Conservation (phyloP, 208 protist species). For the Tritrichomonas musculus region DNA sequence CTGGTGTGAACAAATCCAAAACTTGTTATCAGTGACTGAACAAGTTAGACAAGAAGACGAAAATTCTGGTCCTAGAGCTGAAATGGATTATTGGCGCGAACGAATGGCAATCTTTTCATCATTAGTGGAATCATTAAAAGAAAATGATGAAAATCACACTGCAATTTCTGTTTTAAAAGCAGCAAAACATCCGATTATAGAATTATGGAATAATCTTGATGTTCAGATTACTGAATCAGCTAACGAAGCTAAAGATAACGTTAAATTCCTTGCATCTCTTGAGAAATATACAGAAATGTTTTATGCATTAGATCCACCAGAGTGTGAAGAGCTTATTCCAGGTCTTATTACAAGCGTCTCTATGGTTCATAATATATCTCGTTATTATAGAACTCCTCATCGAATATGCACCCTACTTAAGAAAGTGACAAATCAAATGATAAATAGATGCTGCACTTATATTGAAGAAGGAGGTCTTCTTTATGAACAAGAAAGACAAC, state of each 20-base stretch:
- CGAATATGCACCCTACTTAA: constrained; percentile 64
- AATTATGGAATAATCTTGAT: constrained; percentile 58
- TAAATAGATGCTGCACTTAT: neutral
- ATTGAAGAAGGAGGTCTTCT: neutral
- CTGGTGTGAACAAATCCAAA: neutral
- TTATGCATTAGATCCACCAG: constrained; percentile 57
- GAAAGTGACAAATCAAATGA: constrained; percentile 28
- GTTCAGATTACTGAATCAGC: constrained; percentile 71
- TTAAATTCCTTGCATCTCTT: constrained; percentile 94
- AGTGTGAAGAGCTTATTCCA: constrained; percentile 86
- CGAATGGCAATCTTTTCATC: constrained; percentile 18
- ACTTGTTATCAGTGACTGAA: neutral
- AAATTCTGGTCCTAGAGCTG: neutral
- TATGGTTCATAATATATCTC: constrained; percentile 98
- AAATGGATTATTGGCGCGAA: constrained; percentile 34
- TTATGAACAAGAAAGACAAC: neutral
- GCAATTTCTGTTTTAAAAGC: constrained; percentile 42
- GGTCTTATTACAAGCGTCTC: constrained; percentile 93
- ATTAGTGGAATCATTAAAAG: neutral
- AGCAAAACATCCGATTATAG: neutral
- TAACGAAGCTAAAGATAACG: constrained; percentile 96
- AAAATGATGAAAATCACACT: constrained; percentile 35
- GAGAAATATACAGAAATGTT: constrained; percentile 91
- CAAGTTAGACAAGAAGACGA: constrained; percentile 24
- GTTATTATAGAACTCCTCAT: constrained; percentile 95